These are phyloP conservation scores for Penicillium samsonianum DNA, from an alignment of 495 filamentous ascomycete genomes.

Conservation along the genomic window DNA sequence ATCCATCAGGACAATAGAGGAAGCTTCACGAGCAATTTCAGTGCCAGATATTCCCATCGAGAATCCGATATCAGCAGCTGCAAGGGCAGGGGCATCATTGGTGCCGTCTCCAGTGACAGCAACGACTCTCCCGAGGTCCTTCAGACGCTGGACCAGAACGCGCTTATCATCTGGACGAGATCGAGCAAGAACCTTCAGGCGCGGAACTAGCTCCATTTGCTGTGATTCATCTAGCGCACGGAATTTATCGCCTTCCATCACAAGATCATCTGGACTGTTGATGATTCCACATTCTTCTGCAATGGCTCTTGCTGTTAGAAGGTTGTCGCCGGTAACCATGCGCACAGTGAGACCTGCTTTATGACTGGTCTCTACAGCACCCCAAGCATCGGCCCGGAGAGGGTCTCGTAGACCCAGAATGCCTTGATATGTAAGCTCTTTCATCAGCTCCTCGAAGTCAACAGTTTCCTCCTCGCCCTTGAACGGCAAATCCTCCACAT, in stretches of 20 bases:
- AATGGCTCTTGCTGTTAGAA: constrained; percentile 71
- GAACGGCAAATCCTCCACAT: constrained; percentile 56
- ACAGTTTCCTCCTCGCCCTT: constrained; percentile 41
- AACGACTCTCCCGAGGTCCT: constrained; percentile 65
- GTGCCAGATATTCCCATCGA: constrained; percentile 83
- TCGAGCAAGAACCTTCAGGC: constrained; percentile 71
- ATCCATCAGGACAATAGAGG: constrained; percentile 77
- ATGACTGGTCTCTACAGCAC: constrained; percentile 67
- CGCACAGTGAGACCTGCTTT: constrained; percentile 71
- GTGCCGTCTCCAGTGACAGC: constrained; percentile 79
- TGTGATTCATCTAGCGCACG: constrained; percentile 62
- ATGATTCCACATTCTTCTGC: constrained; percentile 76
- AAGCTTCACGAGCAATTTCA: constrained; percentile 78
- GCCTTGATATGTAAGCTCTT: constrained; percentile 52
- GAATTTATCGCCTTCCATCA: constrained; percentile 76
- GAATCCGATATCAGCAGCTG: constrained; percentile 76
- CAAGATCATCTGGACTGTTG: constrained; percentile 55
- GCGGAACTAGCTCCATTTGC: constrained; percentile 64
- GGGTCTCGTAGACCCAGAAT: constrained; percentile 61
- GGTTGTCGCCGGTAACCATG: constrained; percentile 80
- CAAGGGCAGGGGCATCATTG: constrained; percentile 76
- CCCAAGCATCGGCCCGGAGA: constrained; percentile 61
- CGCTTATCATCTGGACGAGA: constrained; percentile 79
- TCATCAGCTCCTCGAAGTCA: constrained; percentile 50
- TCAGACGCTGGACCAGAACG: constrained; percentile 64